These are phyloP conservation scores for Macrocystidia cucumis DNA, from an alignment of 1,284 basidiomycete species.

Conservation along the genomic window DNA sequence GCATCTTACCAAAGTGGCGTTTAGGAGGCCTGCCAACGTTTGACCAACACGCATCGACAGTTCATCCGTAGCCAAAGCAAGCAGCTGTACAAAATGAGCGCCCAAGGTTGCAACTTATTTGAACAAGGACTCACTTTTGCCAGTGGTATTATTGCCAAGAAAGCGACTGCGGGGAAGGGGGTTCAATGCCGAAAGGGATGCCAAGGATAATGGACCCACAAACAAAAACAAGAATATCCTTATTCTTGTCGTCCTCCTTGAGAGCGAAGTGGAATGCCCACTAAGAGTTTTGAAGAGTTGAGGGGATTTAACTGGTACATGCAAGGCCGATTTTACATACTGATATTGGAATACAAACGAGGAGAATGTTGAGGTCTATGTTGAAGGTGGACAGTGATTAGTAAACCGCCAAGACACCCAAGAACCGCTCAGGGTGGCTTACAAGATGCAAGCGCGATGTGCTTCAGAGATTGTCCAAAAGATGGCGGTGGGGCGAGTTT, in stretches of 20 bases:
- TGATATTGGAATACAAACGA: slow-evolving; percentile 63
- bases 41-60: slow-evolving; percentile 78
- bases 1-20: slow-evolving; percentile 70
- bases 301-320: neutral
- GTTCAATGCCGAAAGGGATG: slow-evolving; percentile 1
- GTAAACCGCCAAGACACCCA: neutral
- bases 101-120: neutral
- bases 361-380: slow-evolving; percentile 57
- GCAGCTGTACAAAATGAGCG: slow-evolving; percentile 35
- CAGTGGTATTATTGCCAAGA: slow-evolving; percentile 66
- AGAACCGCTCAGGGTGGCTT: slow-evolving; percentile 13
- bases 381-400: slow-evolving; percentile 5
- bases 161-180: slow-evolving; percentile 41
- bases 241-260: slow-evolving; percentile 21
- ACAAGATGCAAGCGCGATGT: slow-evolving; percentile 51
- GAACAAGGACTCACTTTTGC: slow-evolving; percentile 46
- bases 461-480: slow-evolving; percentile 32
- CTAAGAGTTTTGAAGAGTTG: slow-evolving; percentile 23
- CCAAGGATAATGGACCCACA: slow-evolving; percentile 34
- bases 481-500: neutral
- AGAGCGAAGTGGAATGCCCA: slow-evolving; percentile 68
- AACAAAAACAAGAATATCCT: slow-evolving; percentile 62
- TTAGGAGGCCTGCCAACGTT: slow-evolving; percentile 79
- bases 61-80: slow-evolving; percentile 87
- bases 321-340: slow-evolving; percentile 29